Evolutionary conservation across 2,329 filamentous ascomycete genomes (phyloP), one percentile per base, ranked within the genome.

Genomic region (Dothideomycetes sp.): DNA sequence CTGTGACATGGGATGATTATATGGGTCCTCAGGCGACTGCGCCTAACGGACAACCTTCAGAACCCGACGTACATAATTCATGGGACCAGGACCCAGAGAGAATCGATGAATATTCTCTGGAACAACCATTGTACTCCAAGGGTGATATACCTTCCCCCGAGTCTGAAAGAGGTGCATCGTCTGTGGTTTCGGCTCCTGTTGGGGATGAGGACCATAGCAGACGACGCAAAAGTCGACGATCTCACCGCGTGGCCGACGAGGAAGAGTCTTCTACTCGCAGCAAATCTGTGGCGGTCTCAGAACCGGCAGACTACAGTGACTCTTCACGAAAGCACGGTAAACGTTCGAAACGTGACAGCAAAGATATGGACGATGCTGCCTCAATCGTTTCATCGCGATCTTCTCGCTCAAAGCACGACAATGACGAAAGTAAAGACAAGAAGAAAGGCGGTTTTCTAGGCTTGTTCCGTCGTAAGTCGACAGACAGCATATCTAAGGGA

Each of bases 361-460:
- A 54, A 3, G 62, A 65, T 17, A 41, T 58, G 25, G 64, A 68
- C 36, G 66, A 69, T 39, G 58, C 54, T 22, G 56, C 53, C 4
- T 68, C 65, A 17, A 51, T 62, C 4, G 52, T 58, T 4, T 67
- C 67, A 4, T 56, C 58, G 4, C 56, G 64, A 15, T 59, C 63
- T 9, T 47, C 45, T 17, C 44, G 40, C 27, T 39, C 24, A 19
- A 43, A 39, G 9, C 56, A 59, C 28, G 59, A 64, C 17, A 63
- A 64, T 19, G 64, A 65, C 10, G 55, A 61, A 17, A 32, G 45
- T n/a, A 56, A 64, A 46, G 64, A 65, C 36, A 66, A 66, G 45
- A 63, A 64, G 47, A 65, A 65, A 34, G 61, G 61, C 33, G 64
- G 67, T 10, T 40, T 71, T 6, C 63, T 69, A 35, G 63, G 66